phyloP scores from a whole-genome alignment of 306 rosid genomes.

The Casuarina cunninghamiana region DNA sequence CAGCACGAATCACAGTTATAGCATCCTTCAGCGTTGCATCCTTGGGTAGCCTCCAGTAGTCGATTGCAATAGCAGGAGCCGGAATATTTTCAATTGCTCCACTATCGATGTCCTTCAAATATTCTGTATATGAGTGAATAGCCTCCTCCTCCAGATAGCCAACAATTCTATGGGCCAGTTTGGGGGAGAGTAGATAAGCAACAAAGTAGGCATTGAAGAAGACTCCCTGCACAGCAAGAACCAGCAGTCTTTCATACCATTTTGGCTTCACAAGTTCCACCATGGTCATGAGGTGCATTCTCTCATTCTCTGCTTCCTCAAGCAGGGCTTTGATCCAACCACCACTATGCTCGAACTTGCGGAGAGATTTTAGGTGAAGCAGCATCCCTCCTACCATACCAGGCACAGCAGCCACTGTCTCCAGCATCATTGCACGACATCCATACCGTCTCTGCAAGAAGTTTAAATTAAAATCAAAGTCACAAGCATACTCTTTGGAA shows the following conservation, averaged over 20 bases:
- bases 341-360: slow-evolving; percentile 65
- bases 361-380: slow-evolving; percentile 60
- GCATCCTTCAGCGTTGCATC: slow-evolving; percentile 72
- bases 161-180: slow-evolving; percentile 66
- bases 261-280: slow-evolving; percentile 68
- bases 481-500: slow-evolving; percentile 6
- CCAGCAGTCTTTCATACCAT: slow-evolving; percentile 72
- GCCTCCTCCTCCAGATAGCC: slow-evolving; percentile 87
- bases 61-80: slow-evolving; percentile 82
- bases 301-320: slow-evolving; percentile 86
- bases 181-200: slow-evolving; percentile 61
- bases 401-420: slow-evolving; percentile 77
- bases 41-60: slow-evolving; percentile 77
- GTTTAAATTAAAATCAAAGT: slow-evolving; percentile 17
- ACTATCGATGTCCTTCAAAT: slow-evolving; percentile 50
- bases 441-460: slow-evolving; percentile 66
- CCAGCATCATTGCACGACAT: slow-evolving; percentile 85
- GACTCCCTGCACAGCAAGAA: slow-evolving; percentile 72
- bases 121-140: slow-evolving; percentile 58
- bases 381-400: slow-evolving; percentile 89
- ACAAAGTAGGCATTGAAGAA: slow-evolving; percentile 74
- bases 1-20: slow-evolving; percentile 74
- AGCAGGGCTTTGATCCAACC: slow-evolving; percentile 83
- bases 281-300: slow-evolving; percentile 89
- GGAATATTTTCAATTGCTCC: slow-evolving; percentile 66